These are phyloP conservation scores for Jamesozyma hellenica DNA, from an alignment of 805 yeast genomes.

Conservation along the genomic window DNA sequence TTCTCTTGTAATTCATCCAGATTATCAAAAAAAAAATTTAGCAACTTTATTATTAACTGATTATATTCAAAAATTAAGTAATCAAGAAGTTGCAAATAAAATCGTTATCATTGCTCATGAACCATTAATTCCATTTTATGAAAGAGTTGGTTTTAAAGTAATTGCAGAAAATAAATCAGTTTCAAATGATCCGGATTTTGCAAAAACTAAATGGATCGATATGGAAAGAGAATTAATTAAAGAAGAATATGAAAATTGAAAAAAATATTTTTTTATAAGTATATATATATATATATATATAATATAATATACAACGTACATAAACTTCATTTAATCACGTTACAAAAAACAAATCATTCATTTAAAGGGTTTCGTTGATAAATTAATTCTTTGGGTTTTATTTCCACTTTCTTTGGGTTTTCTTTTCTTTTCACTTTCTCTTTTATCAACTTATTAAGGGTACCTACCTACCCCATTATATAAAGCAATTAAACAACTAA, in stretches of 20 bases:
- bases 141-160: constrained; percentile 67
- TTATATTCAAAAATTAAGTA: constrained; percentile 79
- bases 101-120: constrained; percentile 67
- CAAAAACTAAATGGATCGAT: constrained; percentile 26
- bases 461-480: too few relatives aligned
- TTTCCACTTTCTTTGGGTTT: too few relatives aligned
- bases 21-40: constrained; percentile 69
- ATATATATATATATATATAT: neutral
- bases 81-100: constrained; percentile 75
- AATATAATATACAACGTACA: neutral
- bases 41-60: constrained; percentile 80
- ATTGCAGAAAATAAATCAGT: constrained; percentile 42
- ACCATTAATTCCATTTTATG: constrained; percentile 63
- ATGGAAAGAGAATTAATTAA: constrained; percentile 31
- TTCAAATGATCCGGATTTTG: constrained; percentile 22
- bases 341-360: too few relatives aligned
- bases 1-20: constrained; percentile 65
- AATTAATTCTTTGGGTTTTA: too few relatives aligned
- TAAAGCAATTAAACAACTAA: too few relatives aligned
- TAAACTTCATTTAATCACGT: too few relatives aligned
- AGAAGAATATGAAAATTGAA: constrained; percentile 27
- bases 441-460: too few relatives aligned
- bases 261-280: neutral
- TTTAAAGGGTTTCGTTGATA: too few relatives aligned
- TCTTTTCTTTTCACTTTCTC: too few relatives aligned